Base-by-base conservation (phyloP, 2,329 filamentous ascomycete genomes). In the Neoarthrinium moseri region DNA sequence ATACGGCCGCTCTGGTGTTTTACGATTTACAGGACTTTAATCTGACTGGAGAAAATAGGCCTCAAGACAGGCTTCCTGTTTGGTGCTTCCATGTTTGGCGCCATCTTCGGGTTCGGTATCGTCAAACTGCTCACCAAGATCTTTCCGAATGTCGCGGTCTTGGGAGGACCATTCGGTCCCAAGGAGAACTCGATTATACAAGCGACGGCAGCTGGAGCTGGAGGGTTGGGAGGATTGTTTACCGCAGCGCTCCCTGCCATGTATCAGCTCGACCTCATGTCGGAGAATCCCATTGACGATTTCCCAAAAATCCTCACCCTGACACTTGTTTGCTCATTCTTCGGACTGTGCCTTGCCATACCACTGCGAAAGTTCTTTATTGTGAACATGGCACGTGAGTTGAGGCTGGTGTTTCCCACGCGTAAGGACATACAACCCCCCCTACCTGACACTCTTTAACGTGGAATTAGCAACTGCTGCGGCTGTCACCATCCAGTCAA, bases 361-460 rank as follows among this genome's bases (percentile, higher is more conserved):
- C 80, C 81, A 6, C 71, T 84, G 17, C 78, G 83, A 47, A 84
- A 83, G 58, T 86, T 86, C 68, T 86, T 85, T 68, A 77, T 86
- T 61, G 78, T 86, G 60, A 80, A 83, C 48, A 78, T 84, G 11
- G 79, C 79, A 3, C 71, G 80, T 55, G 78, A 83, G 62, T 65
- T 82, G 44, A 72, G 70, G 48, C 68, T 83, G 43, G 68, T 82
- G 51, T 83, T 83, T 64, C 80, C 80, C 4, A 79, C 78, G 3
- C 60, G 40, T 38, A 13, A 34, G 33, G 32, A 8, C 22, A 17
- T 1, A 8, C 10, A 2, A 6, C 3, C 18, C 8, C 27, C 17
- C 39, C 4, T 33, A 4, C 11, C 18, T 11, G 8, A 6, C 6
- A 1, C 8, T 34, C 7, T 4, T 17, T 4, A 26, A 17, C n/a